Evolutionary conservation across 1,284 basidiomycete genomes (phyloP), one percentile per base, ranked within the genome.

Genomic region (Trametes versicolor): DNA sequence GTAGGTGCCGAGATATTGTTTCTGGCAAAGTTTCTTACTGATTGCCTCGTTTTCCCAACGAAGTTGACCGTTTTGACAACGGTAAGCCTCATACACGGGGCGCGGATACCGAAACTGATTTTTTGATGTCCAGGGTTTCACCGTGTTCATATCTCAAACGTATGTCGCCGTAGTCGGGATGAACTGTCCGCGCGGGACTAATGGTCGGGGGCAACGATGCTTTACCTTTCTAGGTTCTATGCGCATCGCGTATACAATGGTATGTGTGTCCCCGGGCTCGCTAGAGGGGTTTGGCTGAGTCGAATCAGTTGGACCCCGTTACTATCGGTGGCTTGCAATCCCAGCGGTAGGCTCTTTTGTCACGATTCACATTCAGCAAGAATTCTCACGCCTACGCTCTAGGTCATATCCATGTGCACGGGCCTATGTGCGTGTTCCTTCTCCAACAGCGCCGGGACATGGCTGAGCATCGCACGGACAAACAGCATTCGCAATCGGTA

Each of bases 241-340:
- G 51, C 32, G 2, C 45, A 29, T 34, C 59, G 59, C n/a, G 51
- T 60, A 3, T 60, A 45, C 23, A 10, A 36, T 23, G 21, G 59
- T 60, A 19, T 21, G 51, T 36, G 21, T n/a, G 21, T n/a, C 10
- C 5, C 2, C 2, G 1, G 19, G 8, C 2, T 10, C 6, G 0
- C 23, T 3, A n/a, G 36, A 8, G 19, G 36, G 13, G 25, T 7
- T 17, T n/a, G 4, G 49, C 49, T 59, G 32, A 57, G n/a, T 9
- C 2, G 4, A 5, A 4, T 7, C 23, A 60, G 59, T 60, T n/a
- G 51, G 51, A 21, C 59, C 43, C 6, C 59, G 23, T 3, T 60
- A 60, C 12, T 54, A 60, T 9, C 51, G 51, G 37, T 60, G 59
- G 59, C 34, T 60, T 21, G 41, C 41, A 6, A 45, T 60, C 27